A percentile compares a stretch with the other conserved stretches of the same genome.
Conservation (phyloP, 345 rosid genomes). For the Eucalyptus urophylla region DNA sequence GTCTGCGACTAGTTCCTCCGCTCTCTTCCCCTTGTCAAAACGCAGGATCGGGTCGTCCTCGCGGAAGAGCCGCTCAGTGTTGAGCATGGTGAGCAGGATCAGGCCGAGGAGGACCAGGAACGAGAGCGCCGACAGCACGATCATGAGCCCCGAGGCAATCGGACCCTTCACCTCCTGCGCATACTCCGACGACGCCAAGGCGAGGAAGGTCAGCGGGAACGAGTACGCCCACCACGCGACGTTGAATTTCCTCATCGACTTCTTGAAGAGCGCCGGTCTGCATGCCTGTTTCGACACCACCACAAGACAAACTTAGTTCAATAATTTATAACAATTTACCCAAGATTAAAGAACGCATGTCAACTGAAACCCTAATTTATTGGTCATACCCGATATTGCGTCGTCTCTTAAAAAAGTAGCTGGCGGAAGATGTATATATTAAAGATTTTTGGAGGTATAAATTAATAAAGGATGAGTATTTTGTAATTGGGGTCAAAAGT, state of each 20-base stretch:
- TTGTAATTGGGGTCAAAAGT: not conserved
- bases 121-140: conserved; percentile 10
- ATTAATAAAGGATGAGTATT: not conserved
- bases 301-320: not conserved
- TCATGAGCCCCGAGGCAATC: conserved; percentile 7
- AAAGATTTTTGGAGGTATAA: not conserved
- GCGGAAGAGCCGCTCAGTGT: not conserved
- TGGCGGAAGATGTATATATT: not conserved
- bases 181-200: conserved; percentile 13
- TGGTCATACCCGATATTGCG: not conserved
- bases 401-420: not conserved
- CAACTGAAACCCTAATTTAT: not conserved
- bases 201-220: conserved; percentile 20
- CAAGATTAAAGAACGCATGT: not conserved
- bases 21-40: conserved; percentile 3
- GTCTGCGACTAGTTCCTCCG: not conserved
- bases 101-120: conserved; percentile 9
- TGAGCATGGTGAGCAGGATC: conserved; percentile 4
- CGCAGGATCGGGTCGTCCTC: conserved; percentile 15
- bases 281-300: conserved; percentile 10
- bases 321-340: not conserved
- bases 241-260: conserved; percentile 21
- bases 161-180: conserved; percentile 14
- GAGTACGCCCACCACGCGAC: conserved; percentile 36
- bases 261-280: conserved; percentile 20